These are phyloP conservation scores for Dactylis glomerata DNA, from an alignment of 176 grass and related monocot species.

Conservation along the genomic window DNA sequence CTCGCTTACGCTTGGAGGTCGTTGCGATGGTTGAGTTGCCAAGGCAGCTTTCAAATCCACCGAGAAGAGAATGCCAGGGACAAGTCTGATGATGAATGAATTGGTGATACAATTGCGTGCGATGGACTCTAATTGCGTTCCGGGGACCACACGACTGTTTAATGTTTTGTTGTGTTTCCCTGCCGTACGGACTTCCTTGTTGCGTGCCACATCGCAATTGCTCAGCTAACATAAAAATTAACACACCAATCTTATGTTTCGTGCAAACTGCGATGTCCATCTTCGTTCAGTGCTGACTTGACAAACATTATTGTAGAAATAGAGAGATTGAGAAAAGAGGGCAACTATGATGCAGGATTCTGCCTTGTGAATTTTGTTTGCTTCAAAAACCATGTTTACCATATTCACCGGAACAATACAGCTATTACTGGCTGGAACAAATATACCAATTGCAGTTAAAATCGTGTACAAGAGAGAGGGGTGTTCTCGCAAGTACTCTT, in stretches of 20 bases:
- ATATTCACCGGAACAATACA: neutral
- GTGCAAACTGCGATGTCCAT: neutral
- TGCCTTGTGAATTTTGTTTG: neutral
- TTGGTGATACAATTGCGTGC: slow-evolving; percentile 35
- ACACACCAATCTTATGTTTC: neutral
- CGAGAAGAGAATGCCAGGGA: neutral
- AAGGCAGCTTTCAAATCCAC: slow-evolving; percentile 8
- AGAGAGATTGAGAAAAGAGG: neutral
- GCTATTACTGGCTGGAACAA: neutral
- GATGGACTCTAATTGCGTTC: neutral
- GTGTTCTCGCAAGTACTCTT: too few species aligned
- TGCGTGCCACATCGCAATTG: neutral
- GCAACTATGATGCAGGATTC: neutral
- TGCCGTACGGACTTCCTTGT: slow-evolving; percentile 29
- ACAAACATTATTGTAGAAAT: neutral
- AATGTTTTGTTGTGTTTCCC: neutral
- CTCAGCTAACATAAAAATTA: neutral
- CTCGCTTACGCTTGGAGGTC: neutral
- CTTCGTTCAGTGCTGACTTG: neutral
- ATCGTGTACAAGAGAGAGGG: too few species aligned
- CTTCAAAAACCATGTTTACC: neutral
- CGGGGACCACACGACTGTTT: neutral
- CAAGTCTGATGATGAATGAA: neutral
- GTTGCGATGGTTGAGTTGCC: neutral
- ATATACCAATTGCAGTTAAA: neutral